Base-by-base conservation (phyloP, 345 rosid genomes). In the Atalantia buxifolia region DNA sequence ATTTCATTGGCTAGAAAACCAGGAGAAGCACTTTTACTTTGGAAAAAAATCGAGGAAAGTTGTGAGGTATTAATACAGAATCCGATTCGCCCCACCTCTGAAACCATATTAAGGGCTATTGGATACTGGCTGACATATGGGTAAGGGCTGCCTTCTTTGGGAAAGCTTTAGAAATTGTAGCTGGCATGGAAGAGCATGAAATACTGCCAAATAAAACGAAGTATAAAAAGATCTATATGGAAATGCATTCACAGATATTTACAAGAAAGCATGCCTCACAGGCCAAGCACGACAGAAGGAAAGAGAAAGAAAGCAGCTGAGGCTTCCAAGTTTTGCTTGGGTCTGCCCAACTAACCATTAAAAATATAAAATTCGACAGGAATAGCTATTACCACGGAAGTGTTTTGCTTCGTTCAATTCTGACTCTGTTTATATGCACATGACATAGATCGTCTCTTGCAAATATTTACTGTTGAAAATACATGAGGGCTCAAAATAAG, bases 251-350 rank as follows among this genome's bases (percentile, higher is more conserved):
- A 2, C 90, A 94, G 86, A 91, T 95, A 97, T 95, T 95, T 71
- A 93, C 95, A 2, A 93, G 98, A 77, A 95, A 95, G 80, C 98
- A 95, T 76, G 99, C 99, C 69, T 93, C 99, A 36, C 94, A 91
- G 77, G 97, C 96, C 1, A 88, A 93, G 83, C 84, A 81, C 57
- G 97, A 90, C 5, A 82, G 97, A 82, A 84, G 98, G 81, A 80
- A 64, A 0, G 96, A 83, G 94, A 88, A 92, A 89, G 92, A 88
- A 93, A 78, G 98, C 97, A 0, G 95, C 98, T 0, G 99, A 93
- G 89, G 99, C 99, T 63, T 93, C 90, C 87, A 91, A 95, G 88
- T 93, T 92, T 80, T 93, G 98, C 97, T 80, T 95, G 78, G 99
- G 99, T 36, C 82, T 93, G 76, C 98, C 99, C 50, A 92, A 93